Conservation (phyloP, 768 basidiomycete genomes). For the Mycena venus region DNA sequence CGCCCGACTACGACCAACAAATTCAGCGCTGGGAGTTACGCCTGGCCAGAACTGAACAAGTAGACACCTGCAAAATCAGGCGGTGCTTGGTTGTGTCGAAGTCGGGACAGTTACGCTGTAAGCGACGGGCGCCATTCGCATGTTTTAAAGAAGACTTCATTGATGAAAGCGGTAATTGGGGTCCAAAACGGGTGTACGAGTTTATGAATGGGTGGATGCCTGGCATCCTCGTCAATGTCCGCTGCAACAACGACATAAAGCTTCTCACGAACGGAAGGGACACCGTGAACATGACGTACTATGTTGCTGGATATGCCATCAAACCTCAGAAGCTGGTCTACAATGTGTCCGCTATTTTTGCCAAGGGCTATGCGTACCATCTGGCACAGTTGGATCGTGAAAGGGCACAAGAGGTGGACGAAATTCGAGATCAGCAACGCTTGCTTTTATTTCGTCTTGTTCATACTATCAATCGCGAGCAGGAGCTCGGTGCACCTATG, state of each 20-base stretch:
- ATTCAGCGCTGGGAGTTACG: slow-evolving; percentile 36
- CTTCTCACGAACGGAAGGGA: slow-evolving; percentile 45
- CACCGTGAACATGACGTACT: slow-evolving; percentile 48
- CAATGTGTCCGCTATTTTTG: slow-evolving; percentile 53
- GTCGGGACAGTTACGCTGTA: slow-evolving; percentile 44
- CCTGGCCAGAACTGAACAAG: slow-evolving; percentile 42
- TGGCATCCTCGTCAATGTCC: slow-evolving; percentile 31
- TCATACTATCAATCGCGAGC: slow-evolving; percentile 49
- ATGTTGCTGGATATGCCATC: slow-evolving; percentile 48
- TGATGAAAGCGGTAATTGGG: slow-evolving; percentile 43
- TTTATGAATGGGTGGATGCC: slow-evolving; percentile 48
- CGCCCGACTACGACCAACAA: slow-evolving; percentile 33
- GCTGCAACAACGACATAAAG: slow-evolving; percentile 59
- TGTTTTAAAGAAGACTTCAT: slow-evolving; percentile 31
- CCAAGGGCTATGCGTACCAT: slow-evolving; percentile 49
- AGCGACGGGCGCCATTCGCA: slow-evolving; percentile 46
- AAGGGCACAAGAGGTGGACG: slow-evolving; percentile 23
- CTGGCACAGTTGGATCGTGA: background rate
- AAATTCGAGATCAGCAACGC: slow-evolving; percentile 39
- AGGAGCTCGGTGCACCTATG: slow-evolving; percentile 54
- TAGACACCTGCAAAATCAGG: slow-evolving; percentile 44
- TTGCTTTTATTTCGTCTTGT: slow-evolving; percentile 47
- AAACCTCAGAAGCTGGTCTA: slow-evolving; percentile 49
- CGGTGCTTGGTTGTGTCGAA: slow-evolving; percentile 40
- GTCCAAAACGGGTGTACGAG: slow-evolving; percentile 35